A percentile compares a stretch with the other conserved stretches of the same genome.
phyloP scores from a whole-genome alignment of 306 rosid species.

The Alnus glutinosa region DNA sequence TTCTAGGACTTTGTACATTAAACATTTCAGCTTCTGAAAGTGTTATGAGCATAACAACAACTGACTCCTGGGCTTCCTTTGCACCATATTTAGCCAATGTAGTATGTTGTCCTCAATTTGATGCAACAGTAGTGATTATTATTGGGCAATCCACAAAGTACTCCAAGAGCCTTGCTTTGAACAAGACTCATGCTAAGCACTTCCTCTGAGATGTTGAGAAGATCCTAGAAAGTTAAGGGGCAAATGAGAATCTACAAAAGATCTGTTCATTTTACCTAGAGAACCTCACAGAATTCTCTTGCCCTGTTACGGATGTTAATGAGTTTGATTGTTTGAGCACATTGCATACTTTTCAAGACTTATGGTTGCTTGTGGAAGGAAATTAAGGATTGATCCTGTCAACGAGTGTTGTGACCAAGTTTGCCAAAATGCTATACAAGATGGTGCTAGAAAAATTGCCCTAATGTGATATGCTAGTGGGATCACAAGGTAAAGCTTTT shows the following conservation, averaged over 20 bases:
- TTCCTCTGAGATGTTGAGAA: constrained; percentile 66
- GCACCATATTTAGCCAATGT: constrained; percentile 74
- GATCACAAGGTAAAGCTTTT: constrained; percentile 51
- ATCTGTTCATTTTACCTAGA: constrained; percentile 48
- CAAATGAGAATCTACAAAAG: constrained; percentile 41
- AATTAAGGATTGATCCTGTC: constrained; percentile 55
- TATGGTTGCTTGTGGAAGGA: constrained; percentile 61
- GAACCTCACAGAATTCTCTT: constrained; percentile 59
- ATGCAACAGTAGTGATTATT: constrained; percentile 50
- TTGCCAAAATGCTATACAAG: constrained; percentile 56
- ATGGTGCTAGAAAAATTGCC: constrained; percentile 56
- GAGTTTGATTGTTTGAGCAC: constrained; percentile 53
- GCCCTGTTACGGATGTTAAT: constrained; percentile 32
- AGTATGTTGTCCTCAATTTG: constrained; percentile 69
- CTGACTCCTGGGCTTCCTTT: constrained; percentile 63
- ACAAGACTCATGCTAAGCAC: constrained; percentile 47
- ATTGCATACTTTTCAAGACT: constrained; percentile 52
- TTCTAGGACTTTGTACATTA: constrained; percentile 55
- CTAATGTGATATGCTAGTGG: constrained; percentile 43
- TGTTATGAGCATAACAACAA: constrained; percentile 50
- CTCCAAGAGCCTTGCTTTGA: constrained; percentile 58
- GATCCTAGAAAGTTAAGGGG: constrained; percentile 58
- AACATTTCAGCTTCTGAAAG: constrained; percentile 45
- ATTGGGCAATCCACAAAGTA: constrained; percentile 61
- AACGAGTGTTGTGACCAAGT: constrained; percentile 66